These are phyloP conservation scores for Litsea cubeba DNA, from an alignment of 164 flowering plant species.

Conservation along the genomic window DNA sequence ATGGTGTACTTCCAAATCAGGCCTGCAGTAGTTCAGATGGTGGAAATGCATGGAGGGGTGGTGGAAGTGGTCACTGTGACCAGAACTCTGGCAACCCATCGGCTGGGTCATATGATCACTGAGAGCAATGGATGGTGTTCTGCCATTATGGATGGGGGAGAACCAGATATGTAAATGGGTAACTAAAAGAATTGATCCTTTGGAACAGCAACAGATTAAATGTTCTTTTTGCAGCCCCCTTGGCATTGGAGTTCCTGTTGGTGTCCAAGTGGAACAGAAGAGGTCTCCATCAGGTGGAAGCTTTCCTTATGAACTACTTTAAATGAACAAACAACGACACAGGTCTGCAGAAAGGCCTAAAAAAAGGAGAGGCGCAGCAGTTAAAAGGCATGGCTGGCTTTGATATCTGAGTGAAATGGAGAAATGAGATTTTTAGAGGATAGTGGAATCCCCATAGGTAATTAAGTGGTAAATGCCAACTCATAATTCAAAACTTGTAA, in stretches of 20 bases:
- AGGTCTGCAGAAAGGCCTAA: neutral
- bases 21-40: slow-evolving; percentile 95
- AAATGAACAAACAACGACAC: neutral
- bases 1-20: slow-evolving; percentile 63
- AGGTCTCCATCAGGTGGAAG: neutral
- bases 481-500: neutral
- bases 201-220: neutral
- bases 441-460: neutral
- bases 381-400: neutral
- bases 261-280: neutral
- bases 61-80: slow-evolving; percentile 28
- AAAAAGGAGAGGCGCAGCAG: neutral
- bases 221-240: neutral
- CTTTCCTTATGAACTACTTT: neutral
- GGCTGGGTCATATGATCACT: slow-evolving; percentile 27
- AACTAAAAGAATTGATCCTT: neutral
- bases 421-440: neutral
- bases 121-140: neutral
- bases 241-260: neutral
- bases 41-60: slow-evolving; percentile 41
- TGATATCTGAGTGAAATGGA: neutral
- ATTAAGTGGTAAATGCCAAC: neutral
- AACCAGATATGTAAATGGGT: neutral
- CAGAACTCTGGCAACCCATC: slow-evolving; percentile 34
- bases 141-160: neutral